Percentiles rank a stretch among this genome's conserved stretches.
Evolutionary conservation across 2,329 filamentous ascomycete genomes (phyloP).

Genomic region (Endoconidiophora polonica): DNA sequence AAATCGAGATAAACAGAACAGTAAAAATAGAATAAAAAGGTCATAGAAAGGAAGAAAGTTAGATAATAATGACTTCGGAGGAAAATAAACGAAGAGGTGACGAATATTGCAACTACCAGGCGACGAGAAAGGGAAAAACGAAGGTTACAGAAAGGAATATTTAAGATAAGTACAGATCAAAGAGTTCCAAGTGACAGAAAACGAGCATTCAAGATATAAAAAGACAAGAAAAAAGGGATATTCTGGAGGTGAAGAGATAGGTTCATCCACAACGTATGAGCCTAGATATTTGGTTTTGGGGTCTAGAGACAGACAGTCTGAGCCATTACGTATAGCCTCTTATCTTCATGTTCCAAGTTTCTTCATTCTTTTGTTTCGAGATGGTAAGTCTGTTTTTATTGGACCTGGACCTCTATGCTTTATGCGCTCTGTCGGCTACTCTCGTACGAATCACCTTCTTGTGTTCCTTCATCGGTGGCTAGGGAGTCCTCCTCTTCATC

Average conservation of each 20-base stretch:
- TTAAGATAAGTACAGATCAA: neutral
- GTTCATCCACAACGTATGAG: neutral
- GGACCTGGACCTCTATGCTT: neutral
- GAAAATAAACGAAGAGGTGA: neutral
- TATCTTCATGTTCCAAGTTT: neutral
- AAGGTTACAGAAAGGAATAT: neutral
- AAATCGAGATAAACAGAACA: neutral
- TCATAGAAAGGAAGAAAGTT: neutral
- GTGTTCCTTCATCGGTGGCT: conserved; percentile 13
- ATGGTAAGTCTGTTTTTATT: too few relatives aligned
- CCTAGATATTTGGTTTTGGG: too few relatives aligned
- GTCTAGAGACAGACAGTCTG: too few relatives aligned
- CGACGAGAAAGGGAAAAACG: neutral
- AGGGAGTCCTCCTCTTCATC: conserved; percentile 13
- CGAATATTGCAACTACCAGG: neutral
- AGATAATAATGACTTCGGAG: neutral
- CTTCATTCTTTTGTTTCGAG: neutral
- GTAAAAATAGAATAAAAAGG: neutral
- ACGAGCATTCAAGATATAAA: neutral
- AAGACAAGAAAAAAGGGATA: neutral
- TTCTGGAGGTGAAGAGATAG: too few relatives aligned
- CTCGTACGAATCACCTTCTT: conserved; percentile 6
- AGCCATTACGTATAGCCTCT: neutral
- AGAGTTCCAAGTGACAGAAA: neutral
- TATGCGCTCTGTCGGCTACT: conserved; percentile 4